Conservation (phyloP, 148 eudicot genomes). For the Spergularia marina region DNA sequence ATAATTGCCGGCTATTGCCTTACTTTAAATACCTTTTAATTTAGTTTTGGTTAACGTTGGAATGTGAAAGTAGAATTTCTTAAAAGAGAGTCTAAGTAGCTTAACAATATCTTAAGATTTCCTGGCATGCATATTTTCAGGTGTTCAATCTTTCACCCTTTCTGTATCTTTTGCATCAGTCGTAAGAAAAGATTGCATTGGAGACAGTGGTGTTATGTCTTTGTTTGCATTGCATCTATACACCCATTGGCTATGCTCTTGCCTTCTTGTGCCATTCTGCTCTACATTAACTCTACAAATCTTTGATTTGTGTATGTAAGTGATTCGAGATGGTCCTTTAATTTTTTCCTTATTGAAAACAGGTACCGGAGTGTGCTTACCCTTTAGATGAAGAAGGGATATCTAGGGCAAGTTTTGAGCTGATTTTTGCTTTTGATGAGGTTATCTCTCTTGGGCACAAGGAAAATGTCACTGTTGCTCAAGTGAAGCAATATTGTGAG, state of each 20-base stretch:
- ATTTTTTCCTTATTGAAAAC: slow-evolving; percentile 44
- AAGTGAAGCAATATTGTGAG: slow-evolving; percentile 96
- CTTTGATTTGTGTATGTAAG: slow-evolving; percentile 5
- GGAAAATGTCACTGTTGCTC: slow-evolving; percentile 89
- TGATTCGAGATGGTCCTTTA: not conserved
- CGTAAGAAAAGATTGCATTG: not conserved
- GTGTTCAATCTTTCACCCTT: too few species aligned
- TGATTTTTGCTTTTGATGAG: slow-evolving; percentile 95
- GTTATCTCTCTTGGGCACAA: slow-evolving; percentile 93
- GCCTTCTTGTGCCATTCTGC: not conserved
- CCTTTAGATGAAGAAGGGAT: slow-evolving; percentile 95
- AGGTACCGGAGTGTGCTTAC: slow-evolving; percentile 88
- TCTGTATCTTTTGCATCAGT: not conserved
- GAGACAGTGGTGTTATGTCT: not conserved
- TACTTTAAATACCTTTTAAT: not conserved
- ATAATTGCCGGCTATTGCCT: not conserved
- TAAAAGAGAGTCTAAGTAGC: not conserved
- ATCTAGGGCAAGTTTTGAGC: slow-evolving; percentile 76
- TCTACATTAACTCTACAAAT: not conserved
- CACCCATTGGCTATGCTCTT: not conserved
- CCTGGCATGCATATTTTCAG: not conserved
- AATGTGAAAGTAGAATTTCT: not conserved
- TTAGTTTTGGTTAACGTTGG: not conserved
- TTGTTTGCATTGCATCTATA: not conserved
- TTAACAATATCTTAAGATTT: not conserved